Conservation (phyloP, 2,329 filamentous ascomycete species). For the Paecilomyces variotii region DNA sequence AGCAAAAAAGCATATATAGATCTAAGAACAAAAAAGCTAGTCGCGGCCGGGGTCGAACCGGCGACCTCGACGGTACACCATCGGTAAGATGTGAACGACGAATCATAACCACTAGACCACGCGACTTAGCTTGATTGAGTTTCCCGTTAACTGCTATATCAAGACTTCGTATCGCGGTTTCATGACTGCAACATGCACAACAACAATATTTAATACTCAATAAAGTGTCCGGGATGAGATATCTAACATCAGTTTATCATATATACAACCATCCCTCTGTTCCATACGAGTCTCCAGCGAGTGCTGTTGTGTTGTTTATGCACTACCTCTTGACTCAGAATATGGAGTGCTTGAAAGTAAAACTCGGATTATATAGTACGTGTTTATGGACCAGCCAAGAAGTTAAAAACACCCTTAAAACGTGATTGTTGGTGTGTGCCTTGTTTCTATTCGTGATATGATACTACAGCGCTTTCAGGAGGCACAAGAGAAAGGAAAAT, state of each 20-base stretch:
- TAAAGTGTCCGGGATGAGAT: no score
- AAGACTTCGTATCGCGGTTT: background rate
- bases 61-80: constrained; percentile 10
- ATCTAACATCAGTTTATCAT: no score
- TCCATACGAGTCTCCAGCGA: no score
- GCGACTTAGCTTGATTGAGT: constrained; percentile 5
- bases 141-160: background rate
- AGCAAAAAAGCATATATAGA: background rate
- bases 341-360: background rate
- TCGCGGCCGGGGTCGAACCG: constrained; percentile 18
- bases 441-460: background rate
- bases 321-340: background rate
- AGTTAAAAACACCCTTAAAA: background rate
- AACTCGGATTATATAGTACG: background rate
- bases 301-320: no score
- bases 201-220: no score
- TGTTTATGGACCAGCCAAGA: background rate
- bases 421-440: background rate
- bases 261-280: no score
- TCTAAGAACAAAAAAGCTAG: constrained; percentile 8
- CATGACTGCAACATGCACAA: no score
- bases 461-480: background rate
- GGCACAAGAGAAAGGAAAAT: background rate
- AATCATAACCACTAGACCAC: constrained; percentile 18
- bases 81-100: constrained; percentile 12